Base-by-base conservation (phyloP, 2,329 filamentous ascomycete species). In the Exophiala mesophila region DNA sequence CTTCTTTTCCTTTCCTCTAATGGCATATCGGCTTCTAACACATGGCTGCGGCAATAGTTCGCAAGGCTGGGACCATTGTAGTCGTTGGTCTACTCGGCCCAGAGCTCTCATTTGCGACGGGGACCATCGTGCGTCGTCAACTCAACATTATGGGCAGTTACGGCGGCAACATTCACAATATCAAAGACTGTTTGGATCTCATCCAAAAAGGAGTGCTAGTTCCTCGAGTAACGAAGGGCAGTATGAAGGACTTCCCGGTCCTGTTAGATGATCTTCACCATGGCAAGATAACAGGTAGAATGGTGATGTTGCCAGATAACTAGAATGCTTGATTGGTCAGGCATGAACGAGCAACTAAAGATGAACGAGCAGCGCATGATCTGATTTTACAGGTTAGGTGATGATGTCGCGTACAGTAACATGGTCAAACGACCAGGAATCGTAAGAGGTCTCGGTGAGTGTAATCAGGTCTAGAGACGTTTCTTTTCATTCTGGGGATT, bases 281-380 rank as follows among this genome's bases (percentile, higher is more conserved):
- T 13, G 46, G 46, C n/a, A 49, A 43, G 29, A 36, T 49, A 7
- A 43, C 39, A 34, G 34, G 46, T 23, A 30, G 46, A 12, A 49
- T 49, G 19, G 46, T 29, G 10, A 18, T 49, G 18, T 13, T 49
- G 7, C 46, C 46, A 12, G 44, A 46, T n/a, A n/a, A n/a, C n/a
- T n/a, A n/a, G n/a, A n/a, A n/a, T n/a, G n/a, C n/a, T n/a, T n/a
- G n/a, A n/a, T n/a, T n/a, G n/a, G n/a, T n/a, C n/a, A n/a, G n/a
- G n/a, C n/a, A n/a, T n/a, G n/a, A n/a, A n/a, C n/a, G n/a, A n/a
- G n/a, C n/a, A n/a, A n/a, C n/a, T n/a, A n/a, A n/a, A n/a, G n/a
- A n/a, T n/a, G n/a, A n/a, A n/a, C n/a, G n/a, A n/a, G n/a, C n/a
- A n/a, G n/a, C n/a, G n/a, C n/a, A n/a, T n/a, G n/a, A n/a, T n/a